phyloP scores from a whole-genome alignment of 108 stramenopile genomes.

The Pseudonitzschia pungens region DNA sequence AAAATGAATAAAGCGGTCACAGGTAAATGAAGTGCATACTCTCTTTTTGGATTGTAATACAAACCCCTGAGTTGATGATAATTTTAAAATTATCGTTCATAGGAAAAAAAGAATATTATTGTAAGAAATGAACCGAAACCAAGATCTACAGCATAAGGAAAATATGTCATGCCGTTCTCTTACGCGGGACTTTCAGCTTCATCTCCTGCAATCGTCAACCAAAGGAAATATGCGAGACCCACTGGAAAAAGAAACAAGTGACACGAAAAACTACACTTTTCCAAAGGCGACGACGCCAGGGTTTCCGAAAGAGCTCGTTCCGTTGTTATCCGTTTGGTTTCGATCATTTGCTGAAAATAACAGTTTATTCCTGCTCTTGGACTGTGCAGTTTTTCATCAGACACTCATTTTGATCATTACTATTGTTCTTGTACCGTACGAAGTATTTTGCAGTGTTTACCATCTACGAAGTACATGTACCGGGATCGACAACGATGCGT shows the following conservation, averaged over 20 bases:
- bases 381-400: no score
- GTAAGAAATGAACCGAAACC: neutral
- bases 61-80: slow-evolving; percentile 16
- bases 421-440: no score
- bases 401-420: no score
- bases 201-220: slow-evolving; percentile 23
- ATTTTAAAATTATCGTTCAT: neutral
- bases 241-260: slow-evolving; percentile 30
- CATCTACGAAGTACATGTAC: no score
- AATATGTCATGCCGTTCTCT: neutral
- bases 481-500: no score
- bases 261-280: slow-evolving; percentile 39
- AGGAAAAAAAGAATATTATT: neutral
- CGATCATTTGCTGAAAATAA: neutral
- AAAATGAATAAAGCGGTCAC: slow-evolving; percentile 28
- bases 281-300: slow-evolving; percentile 1
- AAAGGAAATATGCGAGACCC: slow-evolving; percentile 18
- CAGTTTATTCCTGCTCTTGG: no score
- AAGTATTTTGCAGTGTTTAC: no score
- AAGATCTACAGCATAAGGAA: no score
- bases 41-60: slow-evolving; percentile 30
- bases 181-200: neutral
- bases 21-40: slow-evolving; percentile 29
- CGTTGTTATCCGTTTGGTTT: neutral
- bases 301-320: neutral